A percentile compares a stretch with the other conserved stretches of the same genome.
Conservation (phyloP, 192 early-diverging fungal species). For the Backusella psychrophila region DNA sequence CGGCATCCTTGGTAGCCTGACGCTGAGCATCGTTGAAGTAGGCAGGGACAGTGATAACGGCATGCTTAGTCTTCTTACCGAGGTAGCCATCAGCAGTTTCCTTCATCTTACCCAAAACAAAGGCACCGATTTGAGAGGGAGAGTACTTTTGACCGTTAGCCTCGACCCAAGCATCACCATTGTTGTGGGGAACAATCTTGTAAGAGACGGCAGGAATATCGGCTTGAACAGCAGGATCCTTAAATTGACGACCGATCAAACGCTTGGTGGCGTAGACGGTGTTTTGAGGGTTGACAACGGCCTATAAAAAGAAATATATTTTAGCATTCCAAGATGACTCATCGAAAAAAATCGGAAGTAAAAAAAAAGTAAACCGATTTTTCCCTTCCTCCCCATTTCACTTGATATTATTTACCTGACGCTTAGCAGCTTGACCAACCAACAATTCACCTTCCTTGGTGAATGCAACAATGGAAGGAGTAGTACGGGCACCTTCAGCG, state of each 20-base stretch:
- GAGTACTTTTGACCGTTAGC: constrained; percentile 93
- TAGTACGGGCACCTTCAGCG: constrained; percentile 84
- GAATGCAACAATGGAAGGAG: constrained; percentile 88
- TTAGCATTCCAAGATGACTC: constrained; percentile 6
- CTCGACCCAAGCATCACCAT: constrained; percentile 99
- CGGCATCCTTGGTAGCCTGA: constrained; percentile 87
- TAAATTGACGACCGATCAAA: constrained; percentile 92
- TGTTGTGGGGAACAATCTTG: constrained; percentile 93
- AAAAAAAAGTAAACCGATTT: constrained; percentile 1
- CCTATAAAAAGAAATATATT: constrained; percentile 38
- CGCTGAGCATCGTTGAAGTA: constrained; percentile 91
- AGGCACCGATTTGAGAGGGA: constrained; percentile 94
- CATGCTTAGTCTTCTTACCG: constrained; percentile 82
- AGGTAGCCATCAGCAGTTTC: constrained; percentile 87
- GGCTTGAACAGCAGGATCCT: constrained; percentile 83
- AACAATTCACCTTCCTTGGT: constrained; percentile 91
- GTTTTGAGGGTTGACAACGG: constrained; percentile 98
- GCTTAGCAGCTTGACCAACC: constrained; percentile 95
- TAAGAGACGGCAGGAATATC: constrained; percentile 91
- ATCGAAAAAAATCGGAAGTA: background rate
- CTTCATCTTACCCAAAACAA: constrained; percentile 99
- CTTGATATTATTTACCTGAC: constrained; percentile 56
- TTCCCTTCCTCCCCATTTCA: background rate
- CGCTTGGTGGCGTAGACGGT: constrained; percentile 98
- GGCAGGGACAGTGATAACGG: constrained; percentile 89